Conservation (phyloP, 305 asterid genomes). For the Striga hermonthica region DNA sequence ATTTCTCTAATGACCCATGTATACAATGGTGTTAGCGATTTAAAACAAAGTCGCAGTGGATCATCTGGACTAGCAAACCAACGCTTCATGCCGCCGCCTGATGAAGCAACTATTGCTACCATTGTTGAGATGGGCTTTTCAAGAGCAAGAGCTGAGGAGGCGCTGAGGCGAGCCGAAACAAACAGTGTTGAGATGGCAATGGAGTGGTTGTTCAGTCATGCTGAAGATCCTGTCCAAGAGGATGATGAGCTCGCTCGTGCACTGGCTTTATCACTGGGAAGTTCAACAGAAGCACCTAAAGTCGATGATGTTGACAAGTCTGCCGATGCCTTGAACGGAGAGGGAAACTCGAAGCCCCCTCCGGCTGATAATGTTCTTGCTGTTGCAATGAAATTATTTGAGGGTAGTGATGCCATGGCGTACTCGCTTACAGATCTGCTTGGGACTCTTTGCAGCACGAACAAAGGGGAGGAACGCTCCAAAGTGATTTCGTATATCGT, state of each 20-base stretch:
- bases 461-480: conserved; percentile 82
- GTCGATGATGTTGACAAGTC: conserved; percentile 70
- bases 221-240: conserved; percentile 94
- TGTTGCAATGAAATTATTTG: conserved; percentile 78
- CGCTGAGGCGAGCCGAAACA: conserved; percentile 87
- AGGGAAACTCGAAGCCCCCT: conserved; percentile 67
- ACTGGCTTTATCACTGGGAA: conserved; percentile 94
- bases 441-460: conserved; percentile 76
- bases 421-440: conserved; percentile 87
- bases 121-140: conserved; percentile 99
- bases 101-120: conserved; percentile 89
- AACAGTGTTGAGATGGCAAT: conserved; percentile 99
- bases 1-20: conserved; percentile 71
- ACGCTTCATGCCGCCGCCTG: conserved; percentile 81
- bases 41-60: conserved; percentile 70
- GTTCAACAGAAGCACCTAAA: conserved; percentile 79
- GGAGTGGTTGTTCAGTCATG: conserved; percentile 97
- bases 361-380: conserved; percentile 77
- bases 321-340: conserved; percentile 57
- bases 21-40: conserved; percentile 80
- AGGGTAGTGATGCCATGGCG: conserved; percentile 72
- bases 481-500: conserved; percentile 77
- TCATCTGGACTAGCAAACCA: conserved; percentile 62
- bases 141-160: conserved; percentile 97
- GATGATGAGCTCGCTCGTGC: conserved; percentile 99